These are phyloP conservation scores for Lactifluus pinguis DNA, from an alignment of 768 basidiomycete species.

Conservation along the genomic window DNA sequence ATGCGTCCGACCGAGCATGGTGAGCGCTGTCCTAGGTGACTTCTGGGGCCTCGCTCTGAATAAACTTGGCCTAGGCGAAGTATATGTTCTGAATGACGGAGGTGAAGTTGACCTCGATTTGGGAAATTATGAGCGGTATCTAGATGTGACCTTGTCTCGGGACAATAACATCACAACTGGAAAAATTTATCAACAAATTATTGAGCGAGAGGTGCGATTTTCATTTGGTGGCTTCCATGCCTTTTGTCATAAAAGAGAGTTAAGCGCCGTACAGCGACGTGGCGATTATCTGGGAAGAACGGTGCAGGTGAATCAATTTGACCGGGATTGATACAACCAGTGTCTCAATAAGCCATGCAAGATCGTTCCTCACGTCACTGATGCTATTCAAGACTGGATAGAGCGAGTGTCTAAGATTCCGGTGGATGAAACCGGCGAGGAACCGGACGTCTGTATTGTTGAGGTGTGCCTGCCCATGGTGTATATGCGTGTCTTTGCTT, in stretches of 20 bases:
- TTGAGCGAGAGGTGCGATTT: conserved; percentile 82
- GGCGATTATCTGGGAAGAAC: conserved; percentile 94
- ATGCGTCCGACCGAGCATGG: conserved; percentile 99
- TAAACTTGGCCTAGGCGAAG: conserved; percentile 55
- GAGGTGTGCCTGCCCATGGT: conserved; percentile 47
- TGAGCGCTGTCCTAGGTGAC: conserved; percentile 31
- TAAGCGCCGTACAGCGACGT: conserved; percentile 41
- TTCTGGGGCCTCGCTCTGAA: conserved; percentile 1
- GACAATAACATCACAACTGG: conserved; percentile 99
- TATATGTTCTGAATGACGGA: conserved; percentile 96
- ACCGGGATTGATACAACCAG: not conserved
- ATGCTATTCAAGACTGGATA: conserved; percentile 98
- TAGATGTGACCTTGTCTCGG: conserved; percentile 85
- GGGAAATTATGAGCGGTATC: conserved; percentile 97
- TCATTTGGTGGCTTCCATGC: not conserved
- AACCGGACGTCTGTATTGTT: conserved; percentile 95
- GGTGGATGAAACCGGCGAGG: conserved; percentile 86
- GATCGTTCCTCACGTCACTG: conserved; percentile 95
- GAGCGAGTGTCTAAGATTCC: conserved; percentile 90
- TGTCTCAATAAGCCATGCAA: conserved; percentile 24
- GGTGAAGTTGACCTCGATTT: conserved; percentile 97
- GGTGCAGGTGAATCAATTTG: conserved; percentile 58
- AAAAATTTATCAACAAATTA: conserved; percentile 95
- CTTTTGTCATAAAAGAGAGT: conserved; percentile 3
- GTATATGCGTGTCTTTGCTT: not conserved